Base-by-base conservation (phyloP, 192 early-diverging fungal species). In the Pilaira anomala region DNA sequence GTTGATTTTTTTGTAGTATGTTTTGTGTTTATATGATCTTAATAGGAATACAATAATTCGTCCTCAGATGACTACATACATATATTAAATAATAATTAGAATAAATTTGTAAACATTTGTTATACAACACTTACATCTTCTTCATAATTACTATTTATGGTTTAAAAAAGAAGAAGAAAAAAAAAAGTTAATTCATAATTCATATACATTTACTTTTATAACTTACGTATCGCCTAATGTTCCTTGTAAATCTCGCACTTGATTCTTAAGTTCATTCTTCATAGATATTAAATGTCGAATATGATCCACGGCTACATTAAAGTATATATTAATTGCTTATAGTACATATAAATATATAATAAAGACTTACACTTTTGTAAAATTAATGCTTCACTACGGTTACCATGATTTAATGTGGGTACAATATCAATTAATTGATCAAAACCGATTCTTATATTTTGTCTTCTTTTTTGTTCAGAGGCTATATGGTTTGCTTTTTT, bases 401-500 rank as follows among this genome's bases (percentile, higher is more conserved):
- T 87, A 14, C 78, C 80, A 19, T 82, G 83, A 26, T 83, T 82
- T 51, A 91, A 67, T 3, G 77, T 78, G 18, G 89, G 87, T 22
- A 91, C 87, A 33, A 87, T 77, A 52, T 83, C 82, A 36, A 85
- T 80, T 49, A 92, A 83, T 67, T 87, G 77, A 62, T 88, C 87
- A 73, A 89, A 90, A 21, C 90, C 90, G 14, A 76, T 66, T 39
- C 84, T 80, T 62, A 92, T 92, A 69, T 91, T 88, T 44, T 86
- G 81, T 28, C 90, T 79, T 53, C 90, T 84, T 65, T 88, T 86
- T 70, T 92, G 87, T 68, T 92, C 90, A 13, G 85, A 87, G 3
- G 83, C 86, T 67, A 92, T 92, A 75, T 92, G 90, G 65, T 91
- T 91, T 16, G 82, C 83, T 60, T 85, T 83, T 60, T 91, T 91